Base-by-base conservation (phyloP, 257 asterid species). In the Mitragyna speciosa region DNA sequence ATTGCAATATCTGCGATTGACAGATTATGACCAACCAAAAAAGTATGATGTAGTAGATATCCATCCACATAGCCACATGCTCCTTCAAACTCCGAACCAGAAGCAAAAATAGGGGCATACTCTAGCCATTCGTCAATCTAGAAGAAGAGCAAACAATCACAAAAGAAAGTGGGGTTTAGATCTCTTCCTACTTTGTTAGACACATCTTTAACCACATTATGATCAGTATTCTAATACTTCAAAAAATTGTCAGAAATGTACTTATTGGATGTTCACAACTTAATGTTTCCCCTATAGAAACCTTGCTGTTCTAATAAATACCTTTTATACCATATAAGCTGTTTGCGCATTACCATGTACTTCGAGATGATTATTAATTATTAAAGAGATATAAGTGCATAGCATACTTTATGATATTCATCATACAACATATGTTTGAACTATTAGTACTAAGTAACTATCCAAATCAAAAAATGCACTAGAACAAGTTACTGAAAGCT, bases 111-210 rank as follows among this genome's bases (percentile, higher is more conserved):
- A 47, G 91, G 86, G 7, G 97, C 93, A 85, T 93, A 93, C 8
- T 93, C 95, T 24, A 95, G 82, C 98, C 99, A 92, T 84, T 88
- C 89, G 73, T 93, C 98, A 77, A 95, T 89, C 99, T 95, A 83
- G 76, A 84, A 70, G 41, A 77, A 79, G 16, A 75, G 79, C 79
- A 66, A 51, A 41, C 45, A 12, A n/a, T 76, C 70, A 28, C 33
- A 36, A 70, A 64, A 33, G 36, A 43, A 68, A 80, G 0, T 12
- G 33, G 9, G 1, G 43, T 22, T n/a, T 76, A 54, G 20, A 61
- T 61, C 66, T 61, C 20, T 26, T n/a, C 17, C 20, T 14, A 36
- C 68, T 28, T 10, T 24, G 41, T 59, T 39, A 49, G 24, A 39
- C 9, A 33, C 59, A 30, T 74, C 26, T 10, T 3, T 12, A 31